A percentile compares a stretch with the other conserved stretches of the same genome.
Conservation (phyloP, 805 yeast species). For the Ogataea minuta region DNA sequence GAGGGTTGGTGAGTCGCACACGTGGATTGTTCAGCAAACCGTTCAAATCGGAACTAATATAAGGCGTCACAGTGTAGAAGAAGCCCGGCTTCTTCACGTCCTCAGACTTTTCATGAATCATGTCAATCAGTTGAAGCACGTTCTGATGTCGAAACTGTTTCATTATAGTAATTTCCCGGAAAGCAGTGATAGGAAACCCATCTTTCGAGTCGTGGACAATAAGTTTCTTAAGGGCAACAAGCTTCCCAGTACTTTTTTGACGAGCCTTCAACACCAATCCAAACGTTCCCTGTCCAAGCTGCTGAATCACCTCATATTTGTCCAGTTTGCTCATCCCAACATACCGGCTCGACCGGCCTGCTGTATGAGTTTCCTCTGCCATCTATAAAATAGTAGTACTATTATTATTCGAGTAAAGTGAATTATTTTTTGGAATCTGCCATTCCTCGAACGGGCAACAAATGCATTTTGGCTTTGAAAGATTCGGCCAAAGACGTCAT, state of each 20-base stretch:
- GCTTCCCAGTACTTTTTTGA: slow-evolving; percentile 46
- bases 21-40: slow-evolving; percentile 83
- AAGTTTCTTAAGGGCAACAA: slow-evolving; percentile 87
- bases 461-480: slow-evolving; percentile 1
- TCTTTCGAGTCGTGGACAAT: slow-evolving; percentile 75
- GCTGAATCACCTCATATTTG: slow-evolving; percentile 36
- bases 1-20: slow-evolving; percentile 56
- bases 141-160: slow-evolving; percentile 68
- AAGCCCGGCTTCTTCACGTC: slow-evolving; percentile 31
- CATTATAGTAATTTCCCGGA: slow-evolving; percentile 84
- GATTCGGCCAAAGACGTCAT: slow-evolving; percentile 1
- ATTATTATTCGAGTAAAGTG: not conserved
- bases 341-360: slow-evolving; percentile 12
- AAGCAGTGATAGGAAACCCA: slow-evolving; percentile 91
- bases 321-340: slow-evolving; percentile 33
- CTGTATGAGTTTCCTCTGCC: slow-evolving; percentile 6
- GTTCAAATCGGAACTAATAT: slow-evolving; percentile 88
- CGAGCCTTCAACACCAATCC: slow-evolving; percentile 86
- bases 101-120: slow-evolving; percentile 55
- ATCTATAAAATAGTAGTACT: slow-evolving; percentile 1
- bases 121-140: slow-evolving; percentile 73
- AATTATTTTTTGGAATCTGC: slow-evolving; percentile 9
- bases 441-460: slow-evolving; percentile 2
- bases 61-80: slow-evolving; percentile 88
- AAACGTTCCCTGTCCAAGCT: slow-evolving; percentile 82